phyloP scores from a whole-genome alignment of 2,329 filamentous ascomycete species.

The Ramularia collo-cygni region DNA sequence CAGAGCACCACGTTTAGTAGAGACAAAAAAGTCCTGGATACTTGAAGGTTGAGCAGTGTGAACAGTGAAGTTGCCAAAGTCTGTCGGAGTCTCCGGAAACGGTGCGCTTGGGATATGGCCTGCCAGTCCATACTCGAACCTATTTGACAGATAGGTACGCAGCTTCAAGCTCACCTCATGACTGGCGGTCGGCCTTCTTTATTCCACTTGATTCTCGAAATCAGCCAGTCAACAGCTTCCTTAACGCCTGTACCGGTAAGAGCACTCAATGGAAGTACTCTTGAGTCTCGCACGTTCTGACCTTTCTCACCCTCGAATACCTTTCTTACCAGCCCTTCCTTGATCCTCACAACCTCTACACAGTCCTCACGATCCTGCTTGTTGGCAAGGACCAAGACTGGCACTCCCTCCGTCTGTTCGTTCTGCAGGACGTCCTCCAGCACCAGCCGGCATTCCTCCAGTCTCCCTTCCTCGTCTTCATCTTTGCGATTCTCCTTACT shows the following conservation, averaged over 20 bases:
- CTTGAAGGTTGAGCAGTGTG: no score
- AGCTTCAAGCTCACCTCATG: slow-evolving; percentile 89
- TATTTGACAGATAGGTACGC: no score
- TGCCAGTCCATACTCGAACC: no score
- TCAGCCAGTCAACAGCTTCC: slow-evolving; percentile 96
- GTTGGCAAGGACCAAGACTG: slow-evolving; percentile 86
- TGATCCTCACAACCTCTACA: slow-evolving; percentile 93
- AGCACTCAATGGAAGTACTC: slow-evolving; percentile 88
- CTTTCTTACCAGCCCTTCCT: slow-evolving; percentile 90
- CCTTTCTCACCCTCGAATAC: slow-evolving; percentile 94
- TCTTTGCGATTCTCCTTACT: slow-evolving; percentile 16
- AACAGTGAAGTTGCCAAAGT: no score
- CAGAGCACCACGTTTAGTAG: no score
- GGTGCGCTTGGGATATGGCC: no score
- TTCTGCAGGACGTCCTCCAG: slow-evolving; percentile 85
- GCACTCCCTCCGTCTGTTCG: slow-evolving; percentile 83
- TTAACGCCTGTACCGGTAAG: slow-evolving; percentile 74
- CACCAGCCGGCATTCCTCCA: slow-evolving; percentile 84
- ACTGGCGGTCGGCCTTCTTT: slow-evolving; percentile 86
- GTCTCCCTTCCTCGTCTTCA: slow-evolving; percentile 44
- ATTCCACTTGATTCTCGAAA: slow-evolving; percentile 90
- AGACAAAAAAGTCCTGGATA: no score
- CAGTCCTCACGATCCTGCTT: slow-evolving; percentile 98
- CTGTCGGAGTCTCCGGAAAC: no score
- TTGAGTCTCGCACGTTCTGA: slow-evolving; percentile 75